phyloP scores from a whole-genome alignment of 768 basidiomycete species.

The Lactarius tabidus region DNA sequence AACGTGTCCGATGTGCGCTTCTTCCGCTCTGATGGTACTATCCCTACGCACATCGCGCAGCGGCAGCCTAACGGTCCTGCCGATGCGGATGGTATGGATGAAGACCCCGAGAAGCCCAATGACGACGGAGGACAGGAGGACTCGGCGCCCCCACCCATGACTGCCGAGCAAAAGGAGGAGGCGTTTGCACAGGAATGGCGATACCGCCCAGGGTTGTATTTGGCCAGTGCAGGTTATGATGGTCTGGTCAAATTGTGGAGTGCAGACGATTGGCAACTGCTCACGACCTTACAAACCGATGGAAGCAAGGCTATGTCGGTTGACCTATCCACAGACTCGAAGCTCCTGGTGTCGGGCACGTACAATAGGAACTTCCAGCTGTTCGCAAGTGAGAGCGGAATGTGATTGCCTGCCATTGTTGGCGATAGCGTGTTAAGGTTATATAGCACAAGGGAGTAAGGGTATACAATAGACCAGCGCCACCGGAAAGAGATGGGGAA shows the following conservation, averaged over 20 bases:
- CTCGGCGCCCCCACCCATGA: conserved; percentile 10
- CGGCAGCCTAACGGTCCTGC: conserved; percentile 32
- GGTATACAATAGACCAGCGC: no score
- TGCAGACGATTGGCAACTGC: conserved; percentile 95
- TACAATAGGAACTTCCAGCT: conserved; percentile 95
- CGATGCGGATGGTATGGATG: conserved; percentile 47
- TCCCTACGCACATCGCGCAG: conserved; percentile 38
- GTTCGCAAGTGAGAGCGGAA: conserved; percentile 58
- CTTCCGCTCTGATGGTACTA: conserved; percentile 62
- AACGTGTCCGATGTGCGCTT: conserved; percentile 95
- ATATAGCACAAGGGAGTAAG: conserved; percentile 11
- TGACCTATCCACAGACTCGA: conserved; percentile 80
- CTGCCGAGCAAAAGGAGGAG: conserved; percentile 27
- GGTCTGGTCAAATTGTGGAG: conserved; percentile 95
- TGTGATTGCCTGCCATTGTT: conserved; percentile 4
- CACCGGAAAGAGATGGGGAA: no score
- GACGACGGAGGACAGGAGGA: conserved; percentile 21
- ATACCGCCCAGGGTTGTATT: conserved; percentile 85
- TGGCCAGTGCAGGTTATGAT: conserved; percentile 93
- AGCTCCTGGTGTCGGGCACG: conserved; percentile 82
- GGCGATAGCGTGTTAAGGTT: conserved; percentile 21
- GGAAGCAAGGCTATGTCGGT: conserved; percentile 99
- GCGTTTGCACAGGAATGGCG: conserved; percentile 61
- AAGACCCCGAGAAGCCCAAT: conserved; percentile 34
- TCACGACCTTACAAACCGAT: conserved; percentile 86